A percentile compares a stretch with the other conserved stretches of the same genome.
These are phyloP conservation scores for Colletotrichum phormii DNA, from an alignment of 2,329 filamentous ascomycete genomes.

Conservation along the genomic window DNA sequence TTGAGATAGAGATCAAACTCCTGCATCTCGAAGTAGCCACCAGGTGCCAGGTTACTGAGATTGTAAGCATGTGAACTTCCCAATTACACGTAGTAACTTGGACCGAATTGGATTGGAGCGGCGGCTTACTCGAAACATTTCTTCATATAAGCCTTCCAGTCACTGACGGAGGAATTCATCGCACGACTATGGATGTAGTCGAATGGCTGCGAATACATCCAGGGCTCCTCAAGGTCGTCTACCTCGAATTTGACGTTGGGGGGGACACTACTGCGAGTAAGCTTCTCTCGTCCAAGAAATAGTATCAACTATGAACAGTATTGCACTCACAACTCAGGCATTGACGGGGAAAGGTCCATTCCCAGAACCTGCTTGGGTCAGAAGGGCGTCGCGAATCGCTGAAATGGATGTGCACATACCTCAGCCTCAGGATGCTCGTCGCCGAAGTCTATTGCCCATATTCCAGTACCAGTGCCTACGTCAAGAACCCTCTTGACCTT, in stretches of 20 bases:
- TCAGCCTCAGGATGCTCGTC: slow-evolving; percentile 45
- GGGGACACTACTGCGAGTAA: slow-evolving; percentile 47
- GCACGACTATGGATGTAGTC: slow-evolving; percentile 54
- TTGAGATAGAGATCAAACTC: slow-evolving; percentile 47
- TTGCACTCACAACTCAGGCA: slow-evolving; percentile 45
- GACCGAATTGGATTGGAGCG: too few relatives aligned
- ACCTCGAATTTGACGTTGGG: slow-evolving; percentile 61
- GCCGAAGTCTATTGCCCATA: slow-evolving; percentile 57
- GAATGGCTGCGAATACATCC: slow-evolving; percentile 50
- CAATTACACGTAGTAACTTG: too few relatives aligned
- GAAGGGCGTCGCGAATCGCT: too few relatives aligned
- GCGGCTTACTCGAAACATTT: too few relatives aligned
- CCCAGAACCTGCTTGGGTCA: slow-evolving; percentile 44
- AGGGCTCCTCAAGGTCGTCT: slow-evolving; percentile 54
- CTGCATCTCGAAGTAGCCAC: slow-evolving; percentile 48
- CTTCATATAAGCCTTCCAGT: slow-evolving; percentile 38
- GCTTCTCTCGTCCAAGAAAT: too few relatives aligned
- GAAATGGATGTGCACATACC: slow-evolving; percentile 16
- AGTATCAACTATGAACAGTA: too few relatives aligned
- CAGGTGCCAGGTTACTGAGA: slow-evolving; percentile 45
- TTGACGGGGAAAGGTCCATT: slow-evolving; percentile 54
- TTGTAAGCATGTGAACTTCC: too few relatives aligned
- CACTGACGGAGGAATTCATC: slow-evolving; percentile 47
- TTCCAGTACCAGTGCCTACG: slow-evolving; percentile 60
- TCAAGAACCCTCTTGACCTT: slow-evolving; percentile 51